Base-by-base conservation (phyloP, 495 filamentous ascomycete genomes). In the Daldinia caldariorum region DNA sequence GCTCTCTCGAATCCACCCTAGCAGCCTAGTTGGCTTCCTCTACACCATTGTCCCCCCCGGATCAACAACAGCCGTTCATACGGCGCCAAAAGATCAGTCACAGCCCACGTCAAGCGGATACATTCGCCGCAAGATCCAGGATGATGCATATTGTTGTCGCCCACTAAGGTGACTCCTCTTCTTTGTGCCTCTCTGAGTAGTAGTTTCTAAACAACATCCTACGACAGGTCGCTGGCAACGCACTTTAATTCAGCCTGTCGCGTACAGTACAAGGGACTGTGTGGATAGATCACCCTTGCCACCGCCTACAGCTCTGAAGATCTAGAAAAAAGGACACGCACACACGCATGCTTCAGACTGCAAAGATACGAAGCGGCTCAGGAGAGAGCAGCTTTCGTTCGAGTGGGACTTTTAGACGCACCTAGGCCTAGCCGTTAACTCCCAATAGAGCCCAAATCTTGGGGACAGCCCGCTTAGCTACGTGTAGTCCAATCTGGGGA, bases 361-460 rank as follows among this genome's bases (percentile, higher is more conserved):
- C 70, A 72, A 53, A 69, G 70, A 72, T 72, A 72, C 70, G 70
- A 72, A 61, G 65, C 70, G 64, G 70, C 65, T 72, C 58, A 69
- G 65, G 61, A 66, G 51, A 69, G 51, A 69, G 70, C 70, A 62
- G 64, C 64, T 64, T 64, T 62, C 56, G 18, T 60, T 57, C 12
- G 53, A 69, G 70, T 72, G 65, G 65, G 41, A 68, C 65, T 66
- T 58, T 57, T 61, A 26, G 55, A 68, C 58, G 70, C 70, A 65
- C 61, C 64, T 39, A 64, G 65, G 57, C 61, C 61, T 66, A 72
- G 60, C 26, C 50, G 41, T 61, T 66, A 34, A 69, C 61, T 69
- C 70, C 70, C 70, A 72, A 69, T 69, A 69, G 57, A 58, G 70
- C 65, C 70, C 70, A 69, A 72, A 72, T 72, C 70, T 72, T 69